A percentile compares a stretch with the other conserved stretches of the same genome.
These are phyloP conservation scores for Barnettozyma botsteinii DNA, from an alignment of 805 yeast genomes.

Conservation along the genomic window DNA sequence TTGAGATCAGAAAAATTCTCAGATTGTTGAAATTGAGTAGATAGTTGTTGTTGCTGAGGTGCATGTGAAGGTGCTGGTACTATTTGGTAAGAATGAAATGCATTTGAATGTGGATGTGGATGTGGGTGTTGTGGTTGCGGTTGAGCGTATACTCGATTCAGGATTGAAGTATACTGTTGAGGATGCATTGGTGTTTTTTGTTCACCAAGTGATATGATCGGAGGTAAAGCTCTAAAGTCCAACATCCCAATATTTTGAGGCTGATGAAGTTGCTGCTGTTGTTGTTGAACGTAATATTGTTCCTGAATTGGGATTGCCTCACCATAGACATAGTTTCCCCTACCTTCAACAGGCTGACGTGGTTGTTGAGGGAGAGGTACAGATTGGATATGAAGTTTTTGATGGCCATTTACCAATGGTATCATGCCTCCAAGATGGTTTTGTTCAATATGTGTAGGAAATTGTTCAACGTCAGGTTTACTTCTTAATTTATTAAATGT, in stretches of 20 bases:
- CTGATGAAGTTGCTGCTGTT: not conserved
- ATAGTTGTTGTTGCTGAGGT: not conserved
- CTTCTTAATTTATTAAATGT: constrained; percentile 21
- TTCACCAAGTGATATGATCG: constrained; percentile 10
- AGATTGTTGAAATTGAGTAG: not conserved
- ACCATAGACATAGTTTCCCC: not conserved
- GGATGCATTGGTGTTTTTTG: too few relatives aligned
- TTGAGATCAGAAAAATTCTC: not conserved
- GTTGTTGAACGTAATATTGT: not conserved
- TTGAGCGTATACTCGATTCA: too few relatives aligned
- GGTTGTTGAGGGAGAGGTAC: not conserved
- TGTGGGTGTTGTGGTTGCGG: too few relatives aligned
- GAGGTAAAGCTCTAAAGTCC: constrained; percentile 4
- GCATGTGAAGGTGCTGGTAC: not conserved
- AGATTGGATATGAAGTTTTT: not conserved
- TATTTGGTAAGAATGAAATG: not conserved
- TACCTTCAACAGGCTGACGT: too few relatives aligned
- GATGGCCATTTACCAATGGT: too few relatives aligned
- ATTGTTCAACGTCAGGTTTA: not conserved
- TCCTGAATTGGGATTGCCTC: not conserved
- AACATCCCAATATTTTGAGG: not conserved
- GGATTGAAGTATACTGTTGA: too few relatives aligned
- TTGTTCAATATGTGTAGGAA: not conserved
- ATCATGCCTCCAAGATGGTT: too few relatives aligned
- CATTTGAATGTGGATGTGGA: too few relatives aligned